Percentiles rank a stretch among this genome's conserved stretches.
Evolutionary conservation across 2,329 filamentous ascomycete species (phyloP).

Genomic region (Fusarium keratoplasticum): DNA sequence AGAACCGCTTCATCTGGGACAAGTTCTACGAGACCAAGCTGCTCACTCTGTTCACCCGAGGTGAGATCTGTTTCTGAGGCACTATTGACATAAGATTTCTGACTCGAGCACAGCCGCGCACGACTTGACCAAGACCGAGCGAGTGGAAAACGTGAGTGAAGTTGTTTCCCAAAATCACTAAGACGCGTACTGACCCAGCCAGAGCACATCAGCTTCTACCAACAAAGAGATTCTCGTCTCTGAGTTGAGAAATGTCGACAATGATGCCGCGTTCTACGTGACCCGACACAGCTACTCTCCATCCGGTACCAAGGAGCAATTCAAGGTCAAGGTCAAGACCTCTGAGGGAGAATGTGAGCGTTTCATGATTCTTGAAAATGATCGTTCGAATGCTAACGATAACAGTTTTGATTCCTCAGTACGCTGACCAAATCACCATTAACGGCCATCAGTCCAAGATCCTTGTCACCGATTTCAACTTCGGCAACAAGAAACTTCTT

Average conservation of each 20-base stretch:
- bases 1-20: slow-evolving; percentile 66
- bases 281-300: slow-evolving; percentile 66
- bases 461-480: slow-evolving; percentile 68
- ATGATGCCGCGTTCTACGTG: slow-evolving; percentile 69
- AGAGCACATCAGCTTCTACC: slow-evolving; percentile 47
- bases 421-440: slow-evolving; percentile 60
- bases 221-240: slow-evolving; percentile 64
- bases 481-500: slow-evolving; percentile 62
- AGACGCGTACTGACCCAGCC: slow-evolving; percentile 47
- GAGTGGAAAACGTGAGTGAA: slow-evolving; percentile 49
- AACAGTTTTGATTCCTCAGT: slow-evolving; percentile 63
- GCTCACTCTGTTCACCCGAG: slow-evolving; percentile 67
- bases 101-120: slow-evolving; percentile 54
- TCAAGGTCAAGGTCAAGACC: slow-evolving; percentile 67
- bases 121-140: slow-evolving; percentile 67
- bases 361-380: accelerated
- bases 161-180: slow-evolving; percentile 47
- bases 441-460: slow-evolving; percentile 73
- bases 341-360: slow-evolving; percentile 58
- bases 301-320: slow-evolving; percentile 61
- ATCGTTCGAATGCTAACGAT: background rate
- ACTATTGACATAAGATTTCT: background rate
- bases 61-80: background rate
- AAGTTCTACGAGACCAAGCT: slow-evolving; percentile 75
- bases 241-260: slow-evolving; percentile 70